Evolutionary conservation across 768 basidiomycete species (phyloP).

Genomic region (Chalciporus sphaerocephalus): DNA sequence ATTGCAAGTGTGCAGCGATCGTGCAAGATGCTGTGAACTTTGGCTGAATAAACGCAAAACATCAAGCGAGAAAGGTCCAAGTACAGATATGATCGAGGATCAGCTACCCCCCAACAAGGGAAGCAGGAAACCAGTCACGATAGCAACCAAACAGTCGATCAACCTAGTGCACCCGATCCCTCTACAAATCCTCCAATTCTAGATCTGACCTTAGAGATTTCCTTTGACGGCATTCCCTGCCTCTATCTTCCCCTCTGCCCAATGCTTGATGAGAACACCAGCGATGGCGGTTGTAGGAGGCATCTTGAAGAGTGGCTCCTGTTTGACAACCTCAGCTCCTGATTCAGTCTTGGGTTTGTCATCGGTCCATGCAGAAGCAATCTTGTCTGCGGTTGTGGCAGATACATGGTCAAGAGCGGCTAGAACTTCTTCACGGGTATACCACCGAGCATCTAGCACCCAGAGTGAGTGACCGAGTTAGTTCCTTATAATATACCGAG

Average conservation of each 20-base stretch:
- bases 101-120: no score
- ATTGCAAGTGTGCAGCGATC: neutral
- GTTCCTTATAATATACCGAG: neutral
- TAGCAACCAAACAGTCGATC: neutral
- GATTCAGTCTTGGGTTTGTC: constrained; percentile 21
- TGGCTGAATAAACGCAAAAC: no score
- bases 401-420: constrained; percentile 43
- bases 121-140: neutral
- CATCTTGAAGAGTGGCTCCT: constrained; percentile 61
- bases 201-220: constrained; percentile 33
- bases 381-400: constrained; percentile 29
- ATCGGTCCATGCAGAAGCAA: constrained; percentile 11
- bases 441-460: constrained; percentile 96
- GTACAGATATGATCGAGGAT: no score
- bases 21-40: no score
- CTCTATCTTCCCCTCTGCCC: constrained; percentile 63
- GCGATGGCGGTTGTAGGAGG: constrained; percentile 77
- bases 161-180: neutral
- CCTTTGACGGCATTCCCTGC: constrained; percentile 41
- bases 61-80: no score
- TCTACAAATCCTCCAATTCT: no score
- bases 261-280: constrained; percentile 79
- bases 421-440: constrained; percentile 67
- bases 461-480: constrained; percentile 1
- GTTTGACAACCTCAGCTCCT: constrained; percentile 20